phyloP scores from a whole-genome alignment of 2,329 filamentous ascomycete genomes.

The Septoria petroselini region DNA sequence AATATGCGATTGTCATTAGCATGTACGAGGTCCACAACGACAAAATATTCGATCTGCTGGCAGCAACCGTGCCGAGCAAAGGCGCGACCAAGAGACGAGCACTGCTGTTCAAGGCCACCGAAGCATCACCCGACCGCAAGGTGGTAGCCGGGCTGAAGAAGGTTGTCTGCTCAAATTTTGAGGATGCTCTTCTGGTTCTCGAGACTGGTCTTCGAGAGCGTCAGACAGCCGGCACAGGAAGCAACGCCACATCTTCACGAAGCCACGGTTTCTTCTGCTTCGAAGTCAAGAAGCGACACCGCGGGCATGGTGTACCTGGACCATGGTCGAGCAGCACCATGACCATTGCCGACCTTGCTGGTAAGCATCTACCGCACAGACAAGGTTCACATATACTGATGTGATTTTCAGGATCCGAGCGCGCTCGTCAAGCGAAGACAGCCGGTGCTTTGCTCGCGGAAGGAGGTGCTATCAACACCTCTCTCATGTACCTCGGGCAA shows the following conservation, averaged over 20 bases:
- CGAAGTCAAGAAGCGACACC: slow-evolving; percentile 80
- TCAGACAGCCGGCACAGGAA: slow-evolving; percentile 83
- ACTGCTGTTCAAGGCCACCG: slow-evolving; percentile 87
- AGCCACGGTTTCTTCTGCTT: slow-evolving; percentile 96
- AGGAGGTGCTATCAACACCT: slow-evolving; percentile 97
- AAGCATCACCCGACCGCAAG: slow-evolving; percentile 84
- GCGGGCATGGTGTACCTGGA: slow-evolving; percentile 47
- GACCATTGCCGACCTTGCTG: slow-evolving; percentile 87
- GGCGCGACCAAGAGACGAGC: slow-evolving; percentile 64
- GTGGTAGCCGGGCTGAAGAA: slow-evolving; percentile 90
- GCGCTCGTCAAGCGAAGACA: slow-evolving; percentile 89
- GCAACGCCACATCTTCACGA: slow-evolving; percentile 86
- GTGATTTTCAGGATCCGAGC: slow-evolving; percentile 63
- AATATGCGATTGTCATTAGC: slow-evolving; percentile 85
- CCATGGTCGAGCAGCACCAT: slow-evolving; percentile 74
- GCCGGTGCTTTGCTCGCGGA: slow-evolving; percentile 88
- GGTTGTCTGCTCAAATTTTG: slow-evolving; percentile 75
- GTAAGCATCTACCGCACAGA: slow-evolving; percentile 41
- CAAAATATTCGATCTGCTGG: slow-evolving; percentile 89
- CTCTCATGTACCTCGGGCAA: slow-evolving; percentile 95
- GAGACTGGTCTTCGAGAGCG: slow-evolving; percentile 86
- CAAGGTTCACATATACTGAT: neutral
- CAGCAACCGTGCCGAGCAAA: slow-evolving; percentile 56
- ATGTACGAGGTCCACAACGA: slow-evolving; percentile 99
- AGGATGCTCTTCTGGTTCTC: slow-evolving; percentile 83